Evolutionary conservation across 306 rosid species (phyloP).

Genomic region (Spatholobus suberectus): DNA sequence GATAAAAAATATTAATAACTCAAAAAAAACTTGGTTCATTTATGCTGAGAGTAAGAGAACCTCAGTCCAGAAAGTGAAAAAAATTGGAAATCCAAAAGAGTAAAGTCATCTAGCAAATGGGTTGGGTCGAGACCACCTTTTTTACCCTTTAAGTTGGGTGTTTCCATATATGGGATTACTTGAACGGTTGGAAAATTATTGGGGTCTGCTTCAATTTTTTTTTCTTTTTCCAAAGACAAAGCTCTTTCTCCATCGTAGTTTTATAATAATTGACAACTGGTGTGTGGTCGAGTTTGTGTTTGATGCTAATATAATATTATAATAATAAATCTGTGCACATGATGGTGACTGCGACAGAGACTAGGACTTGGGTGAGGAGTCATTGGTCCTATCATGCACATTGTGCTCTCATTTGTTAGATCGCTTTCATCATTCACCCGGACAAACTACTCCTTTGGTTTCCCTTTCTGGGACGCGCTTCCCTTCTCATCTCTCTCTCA

Average conservation of each 20-base stretch:
- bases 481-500: not conserved
- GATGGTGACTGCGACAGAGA: constrained; percentile 48
- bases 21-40: not conserved
- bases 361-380: constrained; percentile 47
- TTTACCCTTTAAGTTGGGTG: constrained; percentile 38
- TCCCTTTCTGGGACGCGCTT: constrained; percentile 54
- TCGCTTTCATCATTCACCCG: constrained; percentile 65
- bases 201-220: constrained; percentile 5
- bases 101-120: constrained; percentile 32
- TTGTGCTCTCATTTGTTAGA: constrained; percentile 44
- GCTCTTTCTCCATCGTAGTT: constrained; percentile 8
- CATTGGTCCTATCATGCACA: constrained; percentile 40
- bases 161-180: constrained; percentile 57
- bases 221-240: not conserved
- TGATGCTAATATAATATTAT: constrained; percentile 1
- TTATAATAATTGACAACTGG: constrained; percentile 21
- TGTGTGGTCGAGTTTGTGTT: constrained; percentile 27
- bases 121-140: constrained; percentile 37
- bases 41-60: constrained; percentile 39
- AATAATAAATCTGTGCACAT: not conserved
- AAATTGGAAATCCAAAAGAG: constrained; percentile 42
- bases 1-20: too few relatives aligned
- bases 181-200: constrained; percentile 52
- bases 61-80: constrained; percentile 21
- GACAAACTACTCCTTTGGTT: constrained; percentile 59